Evolutionary conservation across 148 eudicot species (phyloP).

Genomic region (Amaranthus hypochondriacus): DNA sequence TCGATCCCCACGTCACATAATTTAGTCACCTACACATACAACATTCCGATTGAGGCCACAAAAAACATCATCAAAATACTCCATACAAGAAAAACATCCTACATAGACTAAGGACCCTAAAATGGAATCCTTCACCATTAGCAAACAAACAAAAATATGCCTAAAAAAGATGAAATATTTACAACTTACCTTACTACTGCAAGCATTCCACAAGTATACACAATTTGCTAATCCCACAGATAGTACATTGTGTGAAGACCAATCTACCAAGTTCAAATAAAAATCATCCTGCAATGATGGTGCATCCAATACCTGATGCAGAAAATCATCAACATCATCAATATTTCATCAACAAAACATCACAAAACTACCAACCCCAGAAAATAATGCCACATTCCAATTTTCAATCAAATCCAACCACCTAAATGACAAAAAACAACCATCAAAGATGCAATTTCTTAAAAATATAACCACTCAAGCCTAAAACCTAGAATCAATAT

Average conservation of each 20-base stretch:
- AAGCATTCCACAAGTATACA: conserved; percentile 93
- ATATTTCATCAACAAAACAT: not conserved
- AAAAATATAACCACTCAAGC: not conserved
- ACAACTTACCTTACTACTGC: conserved; percentile 76
- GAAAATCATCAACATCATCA: not conserved
- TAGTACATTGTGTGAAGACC: conserved; percentile 81
- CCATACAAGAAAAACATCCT: not conserved
- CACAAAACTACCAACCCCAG: not conserved
- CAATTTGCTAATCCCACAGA: conserved; percentile 84
- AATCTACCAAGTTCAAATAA: conserved; percentile 85
- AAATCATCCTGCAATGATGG: conserved; percentile 97
- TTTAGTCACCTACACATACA: conserved; percentile 59
- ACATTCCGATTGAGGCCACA: not conserved
- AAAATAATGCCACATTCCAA: too few species aligned
- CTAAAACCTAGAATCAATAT: not conserved
- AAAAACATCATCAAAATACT: not conserved
- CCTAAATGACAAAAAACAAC: not conserved
- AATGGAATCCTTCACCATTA: not conserved
- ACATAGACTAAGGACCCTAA: not conserved
- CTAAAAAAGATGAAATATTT: not conserved
- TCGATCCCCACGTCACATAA: conserved; percentile 82
- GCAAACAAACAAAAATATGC: not conserved
- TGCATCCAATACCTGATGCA: conserved; percentile 80
- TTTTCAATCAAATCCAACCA: not conserved
- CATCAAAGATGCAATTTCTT: not conserved